Evolutionary conservation across 2,329 filamentous ascomycete genomes (phyloP), one percentile per base, ranked within the genome.

Genomic region (Juglanconis oblonga): DNA sequence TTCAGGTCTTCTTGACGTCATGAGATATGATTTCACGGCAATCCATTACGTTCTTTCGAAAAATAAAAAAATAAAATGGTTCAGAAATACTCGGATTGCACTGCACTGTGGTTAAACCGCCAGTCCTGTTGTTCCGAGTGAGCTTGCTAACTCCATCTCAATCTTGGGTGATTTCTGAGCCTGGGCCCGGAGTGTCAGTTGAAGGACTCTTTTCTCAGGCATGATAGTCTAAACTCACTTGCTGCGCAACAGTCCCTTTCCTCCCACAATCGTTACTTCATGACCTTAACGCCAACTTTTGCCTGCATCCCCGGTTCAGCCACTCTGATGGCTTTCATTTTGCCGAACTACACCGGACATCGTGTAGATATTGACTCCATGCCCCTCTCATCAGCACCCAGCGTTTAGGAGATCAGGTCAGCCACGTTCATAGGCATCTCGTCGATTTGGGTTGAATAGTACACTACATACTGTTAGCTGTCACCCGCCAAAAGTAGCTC

Each of bases 361-460:
- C 54, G 3, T 7, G 11, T n/a, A 14, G 7, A 45, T 44, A 11
- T 44, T 47, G 29, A 31, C 13, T 14, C 24, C n/a, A n/a, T 38
- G 32, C 1, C 11, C 42, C 14, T 33, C 11, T 40, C 42, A 24
- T 47, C 6, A 11, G 13, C 40, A 14, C 14, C 24, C 24, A 14
- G 24, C 44, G 53, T 60, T 86, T 88, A 89, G 32, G 62, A 64
- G 77, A 90, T 90, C 70, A 90, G 86, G 71, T 90, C 87, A 70
- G 87, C 87, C 71, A 90, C 87, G 79, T 90, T 90, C 95, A 99
- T 98, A 74, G 95, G 95, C 95, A 99, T 99, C 87, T 99, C 95
- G 83, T 99, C 95, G 70, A 99, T 98, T 84, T 99, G 95, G 78
- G 95, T 99, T 87, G 92, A 97, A 89, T 99, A 99, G 87, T 98